Base-by-base conservation (phyloP, 139 green algal genomes). In the Pseudopediastrum boryanum region DNA sequence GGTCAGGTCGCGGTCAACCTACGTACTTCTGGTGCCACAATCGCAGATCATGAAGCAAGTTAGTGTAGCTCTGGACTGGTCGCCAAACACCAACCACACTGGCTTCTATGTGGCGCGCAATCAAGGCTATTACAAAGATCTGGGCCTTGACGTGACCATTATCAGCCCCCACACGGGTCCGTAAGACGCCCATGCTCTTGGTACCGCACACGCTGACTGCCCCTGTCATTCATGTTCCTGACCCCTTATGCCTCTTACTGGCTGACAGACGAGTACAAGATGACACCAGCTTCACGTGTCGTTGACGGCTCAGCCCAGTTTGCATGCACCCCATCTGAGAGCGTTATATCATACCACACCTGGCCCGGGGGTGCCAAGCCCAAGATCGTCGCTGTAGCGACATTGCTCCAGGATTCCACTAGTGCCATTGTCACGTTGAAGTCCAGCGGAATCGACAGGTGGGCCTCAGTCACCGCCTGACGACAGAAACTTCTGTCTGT, bases 71-170 rank as follows among this genome's bases (percentile, higher is more conserved):
- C 84, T 96, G 1, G 92, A 97, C 67, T 96, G 94, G 94, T 94
- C 88, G 0, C 92, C 94, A 6, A 98, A 98, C 81, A 88, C 85
- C 21, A 96, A 95, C 62, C 92, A 96, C 63, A 82, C 67, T 21
- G 81, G 85, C 19, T 86, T 92, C 13, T 90, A 86, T 50, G 59
- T 90, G 1, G 87, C 87, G 6, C 82, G 81, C 25, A 41, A 42
- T 2, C 81, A 85, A 36, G 84, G 90, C 27, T 90, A 89, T 29
- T 93, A 88, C 59, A 65, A 86, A 6, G 54, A 79, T 27, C 63
- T 59, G 3, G 39, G 85, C 79, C 58, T 85, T 67, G 46, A 73
- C 5, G 85, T 97, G 0, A 33, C 51, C 6, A 56, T 97, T 2
- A 23, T 93, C 3, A 85, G 48, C 38, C 89, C 90, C 1, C 82